Percentiles rank a stretch among this genome's conserved stretches.
Conservation (phyloP, 2,329 filamentous ascomycete genomes). For the Coniella lustricola region DNA sequence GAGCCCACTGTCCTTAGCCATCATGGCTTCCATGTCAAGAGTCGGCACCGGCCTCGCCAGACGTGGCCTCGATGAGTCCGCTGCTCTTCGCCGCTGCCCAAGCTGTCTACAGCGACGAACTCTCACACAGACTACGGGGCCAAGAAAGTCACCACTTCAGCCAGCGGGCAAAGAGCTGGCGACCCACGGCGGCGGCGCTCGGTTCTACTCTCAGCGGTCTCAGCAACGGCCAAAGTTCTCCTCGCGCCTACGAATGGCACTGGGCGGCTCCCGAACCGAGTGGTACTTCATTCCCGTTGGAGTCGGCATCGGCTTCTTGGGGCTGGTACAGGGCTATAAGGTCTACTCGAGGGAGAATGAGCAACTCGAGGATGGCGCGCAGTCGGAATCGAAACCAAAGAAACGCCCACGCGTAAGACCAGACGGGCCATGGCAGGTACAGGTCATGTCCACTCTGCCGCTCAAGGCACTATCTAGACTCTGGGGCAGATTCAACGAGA, state of each 20-base stretch:
- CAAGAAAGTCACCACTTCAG: slow-evolving; percentile 15
- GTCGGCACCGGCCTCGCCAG: slow-evolving; percentile 15
- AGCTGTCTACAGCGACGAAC: slow-evolving; percentile 12
- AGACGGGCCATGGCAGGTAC: slow-evolving; percentile 86
- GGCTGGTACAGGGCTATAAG: slow-evolving; percentile 77
- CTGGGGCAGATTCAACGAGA: slow-evolving; percentile 88
- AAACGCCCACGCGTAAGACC: slow-evolving; percentile 61
- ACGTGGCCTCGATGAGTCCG: slow-evolving; percentile 14
- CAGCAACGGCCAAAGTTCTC: slow-evolving; percentile 43
- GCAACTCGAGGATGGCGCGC: slow-evolving; percentile 33
- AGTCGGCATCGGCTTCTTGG: slow-evolving; percentile 77
- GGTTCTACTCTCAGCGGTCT: slow-evolving; percentile 34
- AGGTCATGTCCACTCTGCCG: slow-evolving; percentile 87
- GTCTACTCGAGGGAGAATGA: slow-evolving; percentile 52
- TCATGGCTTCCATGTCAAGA: slow-evolving; percentile 16
- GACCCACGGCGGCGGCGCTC: slow-evolving; percentile 20
- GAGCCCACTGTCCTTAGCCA: slow-evolving; percentile 5
- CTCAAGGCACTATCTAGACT: slow-evolving; percentile 83
- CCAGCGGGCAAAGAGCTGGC: slow-evolving; percentile 17
- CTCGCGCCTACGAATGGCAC: slow-evolving; percentile 42
- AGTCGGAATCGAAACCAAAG: slow-evolving; percentile 32
- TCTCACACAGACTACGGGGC: slow-evolving; percentile 8
- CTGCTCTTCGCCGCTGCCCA: slow-evolving; percentile 10
- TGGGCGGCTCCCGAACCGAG: slow-evolving; percentile 54
- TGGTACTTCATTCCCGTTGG: slow-evolving; percentile 90